Conservation (phyloP, 2,329 filamentous ascomycete genomes). For the Aspergillus tanneri region DNA sequence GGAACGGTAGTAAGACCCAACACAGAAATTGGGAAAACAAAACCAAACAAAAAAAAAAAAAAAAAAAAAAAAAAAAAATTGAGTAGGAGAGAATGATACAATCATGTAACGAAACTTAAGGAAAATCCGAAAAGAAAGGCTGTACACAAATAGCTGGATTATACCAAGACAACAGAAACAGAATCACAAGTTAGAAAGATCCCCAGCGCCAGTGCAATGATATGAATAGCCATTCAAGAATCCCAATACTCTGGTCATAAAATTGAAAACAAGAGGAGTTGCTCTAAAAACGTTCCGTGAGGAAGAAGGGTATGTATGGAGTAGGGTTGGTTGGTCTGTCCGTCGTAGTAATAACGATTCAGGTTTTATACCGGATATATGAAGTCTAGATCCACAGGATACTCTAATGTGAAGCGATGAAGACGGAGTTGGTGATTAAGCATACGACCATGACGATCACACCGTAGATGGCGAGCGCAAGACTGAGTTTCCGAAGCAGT, state of each 20-base stretch:
- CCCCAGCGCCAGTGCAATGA: conserved; percentile 20
- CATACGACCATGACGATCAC: conserved; percentile 86
- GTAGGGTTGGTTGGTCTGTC: neutral
- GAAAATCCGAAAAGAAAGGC: neutral
- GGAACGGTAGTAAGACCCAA: neutral
- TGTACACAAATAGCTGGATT: neutral
- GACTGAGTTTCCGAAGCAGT: conserved; percentile 67
- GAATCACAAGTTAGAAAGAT: conserved; percentile 4
- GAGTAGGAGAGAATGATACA: too few species aligned
- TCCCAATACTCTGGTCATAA: neutral
- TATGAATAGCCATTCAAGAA: conserved; percentile 10
- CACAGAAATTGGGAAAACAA: too few species aligned
- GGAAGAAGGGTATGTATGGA: neutral
- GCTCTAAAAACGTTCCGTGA: too few species aligned
- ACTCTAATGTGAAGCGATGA: conserved; percentile 62
- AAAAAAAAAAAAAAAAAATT: neutral
- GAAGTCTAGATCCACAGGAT: neutral
- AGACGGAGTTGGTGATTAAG: conserved; percentile 80
- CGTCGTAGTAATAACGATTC: neutral
- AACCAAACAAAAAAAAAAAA: neutral
- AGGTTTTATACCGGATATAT: neutral
- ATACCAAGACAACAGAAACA: neutral
- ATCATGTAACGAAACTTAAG: neutral
- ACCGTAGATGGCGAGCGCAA: conserved; percentile 80
- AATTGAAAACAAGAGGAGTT: too few species aligned